Conservation (phyloP, 805 yeast species). For the Sugiyamaella lignohabitans region DNA sequence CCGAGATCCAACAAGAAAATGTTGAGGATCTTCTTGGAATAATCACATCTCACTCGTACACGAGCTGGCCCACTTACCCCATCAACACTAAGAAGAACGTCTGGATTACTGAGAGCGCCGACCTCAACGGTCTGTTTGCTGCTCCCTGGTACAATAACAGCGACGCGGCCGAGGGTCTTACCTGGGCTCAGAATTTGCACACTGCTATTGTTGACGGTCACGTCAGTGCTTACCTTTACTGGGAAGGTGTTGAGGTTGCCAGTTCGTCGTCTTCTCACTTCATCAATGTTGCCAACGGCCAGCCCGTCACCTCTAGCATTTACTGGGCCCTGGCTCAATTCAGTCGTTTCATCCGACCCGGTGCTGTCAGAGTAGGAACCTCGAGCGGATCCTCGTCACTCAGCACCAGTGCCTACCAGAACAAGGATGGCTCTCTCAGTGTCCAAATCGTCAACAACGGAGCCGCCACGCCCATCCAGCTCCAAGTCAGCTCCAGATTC, state of each 20-base stretch:
- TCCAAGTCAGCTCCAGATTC: not conserved
- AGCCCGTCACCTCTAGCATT: conserved; percentile 1
- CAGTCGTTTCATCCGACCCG: conserved; percentile 11
- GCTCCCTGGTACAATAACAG: conserved; percentile 1
- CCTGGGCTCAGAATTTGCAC: conserved; percentile 7
- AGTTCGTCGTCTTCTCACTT: not conserved
- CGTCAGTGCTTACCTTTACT: conserved; percentile 7
- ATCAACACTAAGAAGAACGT: not conserved
- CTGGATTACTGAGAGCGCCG: conserved; percentile 8
- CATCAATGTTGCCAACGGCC: not conserved
- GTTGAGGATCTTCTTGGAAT: conserved; percentile 1
- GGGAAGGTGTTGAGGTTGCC: conserved; percentile 5
- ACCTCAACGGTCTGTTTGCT: not conserved
- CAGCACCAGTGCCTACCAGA: not conserved
- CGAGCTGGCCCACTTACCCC: not conserved
- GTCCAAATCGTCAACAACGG: conserved; percentile 3
- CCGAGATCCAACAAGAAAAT: not conserved
- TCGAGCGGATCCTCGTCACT: not conserved
- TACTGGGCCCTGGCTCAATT: conserved; percentile 11
- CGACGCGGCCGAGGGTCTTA: conserved; percentile 5
- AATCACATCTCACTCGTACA: conserved; percentile 6
- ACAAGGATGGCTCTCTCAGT: conserved; percentile 2
- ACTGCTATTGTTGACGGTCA: conserved; percentile 6
- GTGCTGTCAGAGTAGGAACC: conserved; percentile 8
- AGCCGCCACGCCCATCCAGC: not conserved